Evolutionary conservation across 768 basidiomycete genomes (phyloP), one percentile per base, ranked within the genome.

Genomic region (Tremella mesenterica): DNA sequence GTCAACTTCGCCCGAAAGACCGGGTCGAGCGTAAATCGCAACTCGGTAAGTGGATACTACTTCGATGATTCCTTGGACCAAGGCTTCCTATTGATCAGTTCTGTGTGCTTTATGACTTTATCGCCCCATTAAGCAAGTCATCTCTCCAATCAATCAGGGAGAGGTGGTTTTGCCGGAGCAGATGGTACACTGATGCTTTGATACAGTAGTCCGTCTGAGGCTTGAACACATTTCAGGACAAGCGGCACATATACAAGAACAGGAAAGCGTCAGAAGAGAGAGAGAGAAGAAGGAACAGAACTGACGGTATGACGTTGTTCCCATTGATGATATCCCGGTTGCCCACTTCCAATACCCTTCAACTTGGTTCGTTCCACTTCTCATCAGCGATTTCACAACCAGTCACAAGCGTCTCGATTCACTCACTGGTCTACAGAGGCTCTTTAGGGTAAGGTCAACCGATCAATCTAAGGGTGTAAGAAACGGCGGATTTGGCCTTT

Each of bases 1-100:
- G 27, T 55, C 54, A 18, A 43, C 41, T 38, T 55, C 48, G 18
- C 56, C 53, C 13, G 13, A 12, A 20, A 55, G 48, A 9, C 54
- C 54, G 3, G 36, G 36, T 28, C 28, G 14, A 12, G n/a, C 27
- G 48, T 55, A 55, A 20, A 55, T 29, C 30, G 30, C 38, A 13
- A 27, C 16, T 9, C 41, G 20, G 31, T 48, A 28, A 14, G n/a
- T 13, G 8, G 27, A 28, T 23, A 50, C 36, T 25, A 28, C 31
- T 14, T 39, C 23, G 26, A 55, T 44, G 6, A 55, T 50, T 7
- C 48, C 54, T n/a, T 12, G 16, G 27, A 43, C 44, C 25, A 55
- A 9, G 25, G 21, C 34, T 1, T 49, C 48, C 54, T 55, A 26
- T 43, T 21, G 16, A 26, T 21, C 21, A 28, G 44, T 25, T 25